Evolutionary conservation across 2,329 filamentous ascomycete species (phyloP).

Genomic region (Neonectria neomacrospora): DNA sequence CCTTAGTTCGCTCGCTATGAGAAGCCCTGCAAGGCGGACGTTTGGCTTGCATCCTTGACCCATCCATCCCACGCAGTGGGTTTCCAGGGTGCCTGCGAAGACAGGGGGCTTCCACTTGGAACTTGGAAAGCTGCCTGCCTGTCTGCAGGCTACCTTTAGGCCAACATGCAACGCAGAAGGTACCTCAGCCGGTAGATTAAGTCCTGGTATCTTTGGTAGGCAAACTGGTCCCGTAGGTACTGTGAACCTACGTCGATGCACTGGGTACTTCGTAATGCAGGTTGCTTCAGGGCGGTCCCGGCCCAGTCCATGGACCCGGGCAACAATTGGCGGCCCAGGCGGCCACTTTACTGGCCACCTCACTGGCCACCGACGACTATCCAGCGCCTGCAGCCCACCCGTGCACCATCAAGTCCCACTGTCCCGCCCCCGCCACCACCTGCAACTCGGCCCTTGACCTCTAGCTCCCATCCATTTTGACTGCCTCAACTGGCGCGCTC

Average conservation of each 20-base stretch:
- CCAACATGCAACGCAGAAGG: neutral
- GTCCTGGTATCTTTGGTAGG: neutral
- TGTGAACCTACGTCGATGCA: neutral
- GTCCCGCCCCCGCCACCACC: constrained; percentile 48
- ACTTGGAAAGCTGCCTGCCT: neutral
- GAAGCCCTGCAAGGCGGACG: constrained; percentile 34
- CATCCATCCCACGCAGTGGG: constrained; percentile 21
- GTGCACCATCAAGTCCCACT: constrained; percentile 29
- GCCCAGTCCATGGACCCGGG: constrained; percentile 4
- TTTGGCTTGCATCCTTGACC: constrained; percentile 29
- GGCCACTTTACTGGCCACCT: neutral
- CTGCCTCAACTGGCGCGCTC: constrained; percentile 14
- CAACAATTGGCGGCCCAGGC: constrained; percentile 15
- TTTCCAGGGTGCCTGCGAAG: neutral
- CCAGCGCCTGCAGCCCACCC: constrained; percentile 19
- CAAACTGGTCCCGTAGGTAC: neutral
- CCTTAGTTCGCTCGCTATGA: constrained; percentile 32
- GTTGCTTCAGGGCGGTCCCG: constrained; percentile 12
- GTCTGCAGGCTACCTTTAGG: no score
- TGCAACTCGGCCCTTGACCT: constrained; percentile 11
- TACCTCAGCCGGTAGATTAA: neutral
- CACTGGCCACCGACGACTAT: constrained; percentile 12
- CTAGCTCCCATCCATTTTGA: constrained; percentile 23
- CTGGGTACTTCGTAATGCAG: neutral
- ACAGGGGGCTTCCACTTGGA: neutral